Percentiles rank a stretch among this genome's conserved stretches.
phyloP scores from a whole-genome alignment of 805 yeast species.

The Monosporozyma solicola region DNA sequence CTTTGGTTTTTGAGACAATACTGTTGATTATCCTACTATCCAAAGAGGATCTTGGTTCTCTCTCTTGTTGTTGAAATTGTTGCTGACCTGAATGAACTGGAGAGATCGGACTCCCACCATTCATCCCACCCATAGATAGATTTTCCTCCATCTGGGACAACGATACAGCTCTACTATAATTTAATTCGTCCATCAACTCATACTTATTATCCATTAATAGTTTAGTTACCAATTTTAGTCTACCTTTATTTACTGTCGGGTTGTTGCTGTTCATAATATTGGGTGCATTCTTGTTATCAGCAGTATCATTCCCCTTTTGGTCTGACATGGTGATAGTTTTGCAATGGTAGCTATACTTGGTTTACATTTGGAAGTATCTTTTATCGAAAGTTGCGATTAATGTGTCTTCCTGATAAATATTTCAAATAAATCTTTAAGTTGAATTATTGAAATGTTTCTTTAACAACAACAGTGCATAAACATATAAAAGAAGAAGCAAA shows the following conservation, averaged over 20 bases:
- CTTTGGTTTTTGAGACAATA: not conserved
- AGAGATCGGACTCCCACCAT: not conserved
- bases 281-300: not conserved
- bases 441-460: conserved; percentile 3
- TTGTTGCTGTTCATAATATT: not conserved
- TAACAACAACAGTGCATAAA: conserved; percentile 4
- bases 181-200: conserved; percentile 28
- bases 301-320: not conserved
- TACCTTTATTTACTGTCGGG: not conserved
- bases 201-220: conserved; percentile 21
- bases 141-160: not conserved
- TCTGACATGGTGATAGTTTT: not conserved
- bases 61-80: not conserved
- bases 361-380: not conserved
- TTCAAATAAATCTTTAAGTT: not conserved
- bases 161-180: conserved; percentile 11
- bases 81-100: not conserved
- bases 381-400: not conserved
- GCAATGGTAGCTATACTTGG: not conserved
- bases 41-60: not conserved
- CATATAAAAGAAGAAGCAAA: not conserved
- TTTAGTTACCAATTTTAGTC: conserved; percentile 19
- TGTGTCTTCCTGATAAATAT: not conserved
- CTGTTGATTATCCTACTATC: not conserved
- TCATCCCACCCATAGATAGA: not conserved